Percentiles rank a stretch among this genome's conserved stretches.
Conservation (phyloP, 2,329 filamentous ascomycete species). For the Mollisia scopiformis region DNA sequence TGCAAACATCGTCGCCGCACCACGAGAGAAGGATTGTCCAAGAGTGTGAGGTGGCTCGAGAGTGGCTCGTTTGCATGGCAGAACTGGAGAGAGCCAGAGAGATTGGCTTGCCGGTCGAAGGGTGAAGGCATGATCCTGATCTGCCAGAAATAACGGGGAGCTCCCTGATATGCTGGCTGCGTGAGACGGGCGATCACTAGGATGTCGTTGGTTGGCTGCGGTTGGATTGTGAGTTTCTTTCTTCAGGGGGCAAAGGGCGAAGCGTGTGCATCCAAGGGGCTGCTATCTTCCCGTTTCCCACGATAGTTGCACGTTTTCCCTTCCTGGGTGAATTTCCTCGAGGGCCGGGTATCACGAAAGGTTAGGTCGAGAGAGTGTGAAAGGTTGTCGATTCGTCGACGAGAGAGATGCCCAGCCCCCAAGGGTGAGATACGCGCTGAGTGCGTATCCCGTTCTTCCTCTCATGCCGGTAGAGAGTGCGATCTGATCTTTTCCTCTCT, state of each 20-base stretch:
- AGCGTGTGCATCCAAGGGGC: not conserved
- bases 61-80: conserved; percentile 6
- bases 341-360: not conserved
- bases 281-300: not conserved
- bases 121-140: conserved; percentile 20
- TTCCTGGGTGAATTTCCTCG: conserved; percentile 8
- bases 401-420: no score
- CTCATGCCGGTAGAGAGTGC: not conserved
- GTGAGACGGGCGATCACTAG: conserved; percentile 20
- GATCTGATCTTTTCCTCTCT: not conserved
- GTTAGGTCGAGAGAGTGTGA: no score
- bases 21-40: no score
- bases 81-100: conserved; percentile 5
- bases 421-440: conserved; percentile 1
- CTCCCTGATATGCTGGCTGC: not conserved
- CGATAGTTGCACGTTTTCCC: conserved; percentile 19
- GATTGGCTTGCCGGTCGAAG: conserved; percentile 15
- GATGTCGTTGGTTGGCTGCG: not conserved
- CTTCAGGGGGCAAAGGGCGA: not conserved
- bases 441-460: not conserved
- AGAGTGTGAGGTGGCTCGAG: no score
- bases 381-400: not conserved
- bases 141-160: conserved; percentile 11
- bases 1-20: conserved; percentile 5
- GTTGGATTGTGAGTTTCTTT: not conserved